phyloP scores from a whole-genome alignment of 129 eudicot genomes.

The Centaurea solstitialis region DNA sequence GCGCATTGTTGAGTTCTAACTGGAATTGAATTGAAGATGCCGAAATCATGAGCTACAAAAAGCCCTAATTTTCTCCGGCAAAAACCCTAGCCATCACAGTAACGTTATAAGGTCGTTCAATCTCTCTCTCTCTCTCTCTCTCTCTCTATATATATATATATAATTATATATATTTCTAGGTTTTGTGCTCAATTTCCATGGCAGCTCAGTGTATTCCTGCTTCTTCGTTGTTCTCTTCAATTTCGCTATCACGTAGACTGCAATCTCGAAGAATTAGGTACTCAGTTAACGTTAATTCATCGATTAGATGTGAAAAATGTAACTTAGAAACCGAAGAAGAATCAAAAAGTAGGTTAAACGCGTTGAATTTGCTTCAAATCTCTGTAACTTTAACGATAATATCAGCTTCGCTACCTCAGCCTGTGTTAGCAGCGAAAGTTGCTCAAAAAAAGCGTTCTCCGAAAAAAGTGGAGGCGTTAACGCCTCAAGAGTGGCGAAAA shows the following conservation, averaged over 20 bases:
- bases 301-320: conserved; percentile 29
- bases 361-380: conserved; percentile 42
- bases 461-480: conserved; percentile 46
- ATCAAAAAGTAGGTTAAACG: conserved; percentile 20
- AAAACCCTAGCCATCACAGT: conserved; percentile 4
- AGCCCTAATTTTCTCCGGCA: conserved; percentile 23
- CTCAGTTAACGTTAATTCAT: conserved; percentile 18
- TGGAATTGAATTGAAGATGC: conserved; percentile 7
- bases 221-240: conserved; percentile 45
- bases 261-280: conserved; percentile 25
- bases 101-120: conserved; percentile 22
- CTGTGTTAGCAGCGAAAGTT: conserved; percentile 57
- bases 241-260: conserved; percentile 23
- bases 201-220: conserved; percentile 48
- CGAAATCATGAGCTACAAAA: conserved; percentile 12
- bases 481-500: conserved; percentile 57
- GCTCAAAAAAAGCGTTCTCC: conserved; percentile 53
- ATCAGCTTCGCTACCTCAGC: conserved; percentile 66
- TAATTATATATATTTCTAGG: too few species aligned
- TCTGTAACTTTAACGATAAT: conserved; percentile 73
- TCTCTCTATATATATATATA: too few species aligned
- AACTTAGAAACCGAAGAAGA: conserved; percentile 38
- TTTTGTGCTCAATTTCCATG: conserved; percentile 32
- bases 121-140: neutral
- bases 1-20: neutral